A percentile compares a stretch with the other conserved stretches of the same genome.
Conservation (phyloP, 345 rosid species). For the Psidium friedrichsthalianum region DNA sequence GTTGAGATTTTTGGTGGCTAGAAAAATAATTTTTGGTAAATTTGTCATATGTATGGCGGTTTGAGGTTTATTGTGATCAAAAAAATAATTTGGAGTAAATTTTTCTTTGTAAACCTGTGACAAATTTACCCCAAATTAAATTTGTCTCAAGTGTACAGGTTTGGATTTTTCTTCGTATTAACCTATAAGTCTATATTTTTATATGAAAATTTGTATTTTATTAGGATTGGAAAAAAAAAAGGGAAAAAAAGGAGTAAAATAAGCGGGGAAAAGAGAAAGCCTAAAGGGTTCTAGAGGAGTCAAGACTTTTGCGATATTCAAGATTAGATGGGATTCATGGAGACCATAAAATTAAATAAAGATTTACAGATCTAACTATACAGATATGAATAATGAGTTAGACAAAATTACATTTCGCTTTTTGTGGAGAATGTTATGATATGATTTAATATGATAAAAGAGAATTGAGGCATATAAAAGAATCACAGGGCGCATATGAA, state of each 20-base stretch:
- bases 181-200: not conserved
- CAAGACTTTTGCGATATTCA: not conserved
- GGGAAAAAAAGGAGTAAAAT: too few relatives aligned
- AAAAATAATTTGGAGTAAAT: too few relatives aligned
- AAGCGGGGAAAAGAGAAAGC: not conserved
- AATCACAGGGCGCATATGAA: not conserved
- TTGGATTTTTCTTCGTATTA: too few relatives aligned
- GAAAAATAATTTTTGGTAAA: too few relatives aligned
- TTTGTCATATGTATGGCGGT: fast-evolving
- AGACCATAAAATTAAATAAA: not conserved
- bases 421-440: not conserved
- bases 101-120: too few relatives aligned
- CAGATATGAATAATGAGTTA: not conserved
- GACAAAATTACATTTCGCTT: not conserved
- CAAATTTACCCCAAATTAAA: too few relatives aligned
- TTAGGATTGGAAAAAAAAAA: not conserved
- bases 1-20: too few relatives aligned
- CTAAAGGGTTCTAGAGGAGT: not conserved
- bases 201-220: not conserved
- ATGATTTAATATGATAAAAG: not conserved
- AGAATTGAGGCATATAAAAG: not conserved
- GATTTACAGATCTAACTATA: not conserved
- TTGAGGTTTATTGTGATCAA: too few relatives aligned
- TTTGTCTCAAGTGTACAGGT: fast-evolving
- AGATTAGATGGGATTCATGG: not conserved